Evolutionary conservation across 2,329 filamentous ascomycete genomes (phyloP).

Genomic region (Colletotrichum truncatum): DNA sequence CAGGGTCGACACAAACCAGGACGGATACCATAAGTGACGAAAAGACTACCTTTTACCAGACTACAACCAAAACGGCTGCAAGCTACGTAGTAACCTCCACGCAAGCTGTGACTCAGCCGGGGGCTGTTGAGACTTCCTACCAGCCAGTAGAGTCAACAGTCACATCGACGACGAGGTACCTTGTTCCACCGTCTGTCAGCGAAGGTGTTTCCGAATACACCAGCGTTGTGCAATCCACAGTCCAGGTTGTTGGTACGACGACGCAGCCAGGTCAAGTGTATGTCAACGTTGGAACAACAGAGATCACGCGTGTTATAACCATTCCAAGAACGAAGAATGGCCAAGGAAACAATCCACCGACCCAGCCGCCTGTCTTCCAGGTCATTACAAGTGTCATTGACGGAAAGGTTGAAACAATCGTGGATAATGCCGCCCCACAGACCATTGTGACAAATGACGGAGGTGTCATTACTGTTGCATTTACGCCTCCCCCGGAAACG

Average conservation of each 20-base stretch:
- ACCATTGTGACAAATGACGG: conserved; percentile 18
- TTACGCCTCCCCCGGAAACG: conserved; percentile 3
- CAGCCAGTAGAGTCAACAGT: background rate
- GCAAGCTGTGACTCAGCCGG: background rate
- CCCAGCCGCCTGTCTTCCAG: conserved; percentile 30
- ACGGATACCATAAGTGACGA: background rate
- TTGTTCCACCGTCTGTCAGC: background rate
- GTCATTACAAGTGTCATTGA: conserved; percentile 34
- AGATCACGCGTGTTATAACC: conserved; percentile 34
- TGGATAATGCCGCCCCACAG: conserved; percentile 23
- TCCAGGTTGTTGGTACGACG: background rate
- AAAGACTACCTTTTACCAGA: background rate
- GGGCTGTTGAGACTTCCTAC: background rate
- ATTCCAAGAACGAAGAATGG: conserved; percentile 9
- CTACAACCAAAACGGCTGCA: background rate
- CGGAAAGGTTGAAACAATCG: conserved; percentile 30
- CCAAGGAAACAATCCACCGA: background rate
- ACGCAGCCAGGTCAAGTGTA: conserved; percentile 8
- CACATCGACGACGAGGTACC: background rate
- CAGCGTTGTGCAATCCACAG: conserved; percentile 1
- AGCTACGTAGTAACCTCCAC: background rate
- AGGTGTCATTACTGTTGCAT: conserved; percentile 21
- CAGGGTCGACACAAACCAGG: background rate
- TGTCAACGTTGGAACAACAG: conserved; percentile 31
- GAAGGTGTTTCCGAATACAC: conserved; percentile 5